phyloP scores from a whole-genome alignment of 805 yeast species.

The Pichia phayaonensis region DNA sequence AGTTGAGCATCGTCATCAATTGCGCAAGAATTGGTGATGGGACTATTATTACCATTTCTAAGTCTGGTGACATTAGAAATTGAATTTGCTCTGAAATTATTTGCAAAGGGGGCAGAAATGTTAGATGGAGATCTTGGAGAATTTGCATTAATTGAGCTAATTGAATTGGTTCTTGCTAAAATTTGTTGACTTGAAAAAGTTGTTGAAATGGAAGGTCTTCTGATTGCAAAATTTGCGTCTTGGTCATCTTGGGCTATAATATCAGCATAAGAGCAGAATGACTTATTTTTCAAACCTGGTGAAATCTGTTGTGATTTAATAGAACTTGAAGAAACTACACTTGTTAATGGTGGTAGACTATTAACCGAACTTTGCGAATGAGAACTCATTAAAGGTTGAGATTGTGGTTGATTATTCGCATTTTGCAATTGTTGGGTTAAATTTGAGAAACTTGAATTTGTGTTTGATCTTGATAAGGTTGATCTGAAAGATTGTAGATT shows the following conservation, averaged over 20 bases:
- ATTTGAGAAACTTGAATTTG: conserved; percentile 20
- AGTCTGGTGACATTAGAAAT: neutral
- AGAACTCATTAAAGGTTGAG: neutral
- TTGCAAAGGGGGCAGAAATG: neutral
- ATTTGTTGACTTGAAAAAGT: conserved; percentile 29
- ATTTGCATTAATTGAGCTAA: conserved; percentile 12
- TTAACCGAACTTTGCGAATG: conserved; percentile 5
- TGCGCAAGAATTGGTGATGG: neutral
- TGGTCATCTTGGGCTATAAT: conserved; percentile 62
- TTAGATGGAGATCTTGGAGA: conserved; percentile 15
- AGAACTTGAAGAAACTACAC: conserved; percentile 3
- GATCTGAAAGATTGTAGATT: conserved; percentile 11
- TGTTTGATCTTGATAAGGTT: conserved; percentile 16
- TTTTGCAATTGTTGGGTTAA: conserved; percentile 21
- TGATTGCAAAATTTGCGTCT: conserved; percentile 31
- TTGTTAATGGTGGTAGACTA: conserved; percentile 7
- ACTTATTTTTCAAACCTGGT: conserved; percentile 23
- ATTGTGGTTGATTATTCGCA: conserved; percentile 1
- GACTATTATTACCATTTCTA: neutral
- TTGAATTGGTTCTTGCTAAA: conserved; percentile 24
- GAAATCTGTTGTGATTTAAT: neutral
- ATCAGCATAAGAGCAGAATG: conserved; percentile 75
- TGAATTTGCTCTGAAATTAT: conserved; percentile 1
- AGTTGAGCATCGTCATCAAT: conserved; percentile 7
- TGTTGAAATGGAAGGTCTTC: conserved; percentile 52